Base-by-base conservation (phyloP, 1,284 basidiomycete genomes). In the Puccinia novopanici region DNA sequence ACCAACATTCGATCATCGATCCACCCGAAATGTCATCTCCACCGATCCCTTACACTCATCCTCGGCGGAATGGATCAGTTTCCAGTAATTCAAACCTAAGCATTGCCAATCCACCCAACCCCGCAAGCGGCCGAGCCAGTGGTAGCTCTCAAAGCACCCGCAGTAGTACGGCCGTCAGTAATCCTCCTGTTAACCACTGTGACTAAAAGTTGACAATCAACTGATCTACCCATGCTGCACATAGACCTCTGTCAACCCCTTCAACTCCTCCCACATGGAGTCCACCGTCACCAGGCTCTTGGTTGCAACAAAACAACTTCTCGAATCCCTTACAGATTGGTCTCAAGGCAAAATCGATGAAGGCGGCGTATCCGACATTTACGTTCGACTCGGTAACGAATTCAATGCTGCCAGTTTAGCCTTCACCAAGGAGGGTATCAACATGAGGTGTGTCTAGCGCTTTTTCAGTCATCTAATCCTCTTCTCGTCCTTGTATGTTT, bases 321-420 rank as follows among this genome's bases (percentile, higher is more conserved):
- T 99, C 57, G 95, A 98, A 85, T 90, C 93, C 0, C 89, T 99
- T 80, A 95, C 94, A 13, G 88, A 91, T 87, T 98, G 95, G 95
- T 93, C 93, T 84, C 89, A 89, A 78, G 87, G 90, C 67, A 88
- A 91, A 82, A 89, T 93, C 82, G 89, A 90, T 76, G 96, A 99
- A 85, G 88, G 88, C 17, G 88, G 93, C 83, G 95, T 99, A 83
- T 97, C 94, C 88, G 94, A 98, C 86, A 92, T 97, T 80, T 99
- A 99, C 86, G 97, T 99, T 75, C 90, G 92, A 68, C 89, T 99
- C 24, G 96, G 96, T 27, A 98, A 99, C 86, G 95, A 98, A 85
- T 98, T 99, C 88, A 98, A 98, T 85, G 90, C 91, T 24, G 95
- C 95, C 37, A 93, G 95, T 54, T 89, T 91, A 75, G 94, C 95